Base-by-base conservation (phyloP, 768 basidiomycete species). In the Termitomyces sp. region DNA sequence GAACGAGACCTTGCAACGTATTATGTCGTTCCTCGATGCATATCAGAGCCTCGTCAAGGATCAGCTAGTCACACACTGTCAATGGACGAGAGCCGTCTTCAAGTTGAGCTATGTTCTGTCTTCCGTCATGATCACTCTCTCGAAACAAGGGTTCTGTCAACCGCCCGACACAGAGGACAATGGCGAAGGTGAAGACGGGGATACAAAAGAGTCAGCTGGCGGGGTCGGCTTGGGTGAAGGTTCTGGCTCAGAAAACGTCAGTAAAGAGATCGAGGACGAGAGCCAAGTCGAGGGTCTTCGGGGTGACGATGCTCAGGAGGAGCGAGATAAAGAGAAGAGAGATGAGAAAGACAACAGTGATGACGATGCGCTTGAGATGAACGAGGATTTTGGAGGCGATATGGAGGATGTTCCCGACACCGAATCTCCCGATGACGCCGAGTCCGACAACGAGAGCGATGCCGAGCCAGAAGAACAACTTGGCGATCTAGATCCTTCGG, bases 181-280 rank as follows among this genome's bases (percentile, higher is more conserved):
- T 17, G 81, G 72, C 1, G 74, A 74, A 5, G 77, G 70, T 2
- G 80, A 74, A 7, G 77, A 70, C 2, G 80, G 79, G 3, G 82
- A 77, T 19, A 74, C 77, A 16, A 69, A 73, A 9, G 76, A 78
- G n/a, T 72, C 74, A 23, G 76, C 77, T 6, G 90, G 79, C 35
- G 96, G 96, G 5, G 82, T 89, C 3, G 97, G 97, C 3, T 73
- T 99, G 51, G 97, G 97, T 2, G 85, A 90, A 62, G 97, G 97
- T 1, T 76, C 80, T 2, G 97, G 97, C 0, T 75, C 77, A 30
- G 83, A 96, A 68, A 89, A 98, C 64, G 88, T 94, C 55, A 94
- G 91, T 76, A 88, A 94, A 64, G 91, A 98, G 66, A 94, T 98
- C 52, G 87, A 95, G 66, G 94, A 98, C 55, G 94, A 98, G 72